Conservation (phyloP, 495 filamentous ascomycete genomes). For the Hyaloscypha hepaticicola region DNA sequence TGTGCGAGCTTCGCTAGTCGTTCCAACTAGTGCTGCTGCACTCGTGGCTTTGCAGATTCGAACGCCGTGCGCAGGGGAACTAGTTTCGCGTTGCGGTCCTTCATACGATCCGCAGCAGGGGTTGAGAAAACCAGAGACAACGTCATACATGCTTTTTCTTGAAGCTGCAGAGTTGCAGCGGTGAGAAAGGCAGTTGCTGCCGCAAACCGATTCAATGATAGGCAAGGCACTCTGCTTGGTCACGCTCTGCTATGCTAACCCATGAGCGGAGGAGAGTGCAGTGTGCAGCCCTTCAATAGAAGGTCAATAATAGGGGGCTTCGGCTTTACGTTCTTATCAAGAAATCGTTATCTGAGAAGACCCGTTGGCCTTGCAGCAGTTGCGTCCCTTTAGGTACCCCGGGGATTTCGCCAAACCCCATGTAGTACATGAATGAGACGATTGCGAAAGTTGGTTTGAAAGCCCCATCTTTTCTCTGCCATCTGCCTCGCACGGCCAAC, state of each 20-base stretch:
- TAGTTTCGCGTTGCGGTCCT: neutral
- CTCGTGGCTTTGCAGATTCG: neutral
- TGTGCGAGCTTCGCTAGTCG: neutral
- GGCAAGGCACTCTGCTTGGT: neutral
- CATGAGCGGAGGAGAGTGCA: neutral
- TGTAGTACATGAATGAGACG: neutral
- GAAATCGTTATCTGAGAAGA: constrained; percentile 5
- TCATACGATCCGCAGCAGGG: constrained; percentile 7
- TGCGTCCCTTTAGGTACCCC: neutral
- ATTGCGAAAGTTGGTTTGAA: neutral
- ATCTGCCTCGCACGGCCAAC: neutral
- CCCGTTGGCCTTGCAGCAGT: neutral
- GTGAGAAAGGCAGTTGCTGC: neutral
- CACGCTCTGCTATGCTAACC: neutral
- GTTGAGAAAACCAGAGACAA: constrained; percentile 7
- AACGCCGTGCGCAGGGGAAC: constrained; percentile 1
- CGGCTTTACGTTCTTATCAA: constrained; percentile 1
- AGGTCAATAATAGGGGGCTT: neutral
- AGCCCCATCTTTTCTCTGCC: constrained; percentile 1
- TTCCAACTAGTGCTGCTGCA: neutral
- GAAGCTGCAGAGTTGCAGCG: neutral
- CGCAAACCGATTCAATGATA: neutral
- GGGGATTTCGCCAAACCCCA: neutral
- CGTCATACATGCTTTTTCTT: constrained; percentile 21
- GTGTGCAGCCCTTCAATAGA: neutral